phyloP scores from a whole-genome alignment of 2,329 filamentous ascomycete genomes.

The Dactylellina cionopaga region DNA sequence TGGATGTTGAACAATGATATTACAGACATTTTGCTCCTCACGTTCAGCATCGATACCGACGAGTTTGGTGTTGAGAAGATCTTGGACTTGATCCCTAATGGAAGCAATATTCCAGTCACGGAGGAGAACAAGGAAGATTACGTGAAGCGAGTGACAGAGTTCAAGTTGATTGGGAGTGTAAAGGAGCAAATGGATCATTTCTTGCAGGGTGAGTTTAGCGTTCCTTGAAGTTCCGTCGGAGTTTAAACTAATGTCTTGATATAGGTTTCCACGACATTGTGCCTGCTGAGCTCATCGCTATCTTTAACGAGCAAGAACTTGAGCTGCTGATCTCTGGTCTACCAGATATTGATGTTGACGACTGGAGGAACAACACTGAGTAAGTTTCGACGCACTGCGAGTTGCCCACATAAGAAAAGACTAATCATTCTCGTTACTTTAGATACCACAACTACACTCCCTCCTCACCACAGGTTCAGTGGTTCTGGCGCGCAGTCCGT shows the following conservation, averaged over 20 bases:
- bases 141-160: constrained; percentile 91
- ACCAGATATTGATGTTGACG: constrained; percentile 95
- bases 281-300: constrained; percentile 88
- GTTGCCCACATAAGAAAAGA: too few relatives aligned
- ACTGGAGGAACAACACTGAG: constrained; percentile 99
- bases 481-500: constrained; percentile 98
- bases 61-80: constrained; percentile 89
- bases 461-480: constrained; percentile 95
- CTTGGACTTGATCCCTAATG: constrained; percentile 86
- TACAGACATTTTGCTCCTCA: constrained; percentile 95
- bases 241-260: too few relatives aligned
- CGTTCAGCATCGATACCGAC: constrained; percentile 92
- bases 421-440: not conserved
- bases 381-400: constrained; percentile 8
- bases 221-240: too few relatives aligned
- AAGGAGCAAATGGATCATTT: constrained; percentile 95
- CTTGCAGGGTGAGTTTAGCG: constrained; percentile 72
- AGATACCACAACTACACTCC: constrained; percentile 92
- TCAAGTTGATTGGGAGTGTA: constrained; percentile 89
- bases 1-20: constrained; percentile 99
- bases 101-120: constrained; percentile 90
- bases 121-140: constrained; percentile 99
- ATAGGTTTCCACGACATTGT: constrained; percentile 97
- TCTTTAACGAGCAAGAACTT: constrained; percentile 98
- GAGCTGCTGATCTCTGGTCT: constrained; percentile 96